Evolutionary conservation across 148 eudicot species (phyloP), one percentile per base, ranked within the genome.

Genomic region (Gaultheria prostrata): DNA sequence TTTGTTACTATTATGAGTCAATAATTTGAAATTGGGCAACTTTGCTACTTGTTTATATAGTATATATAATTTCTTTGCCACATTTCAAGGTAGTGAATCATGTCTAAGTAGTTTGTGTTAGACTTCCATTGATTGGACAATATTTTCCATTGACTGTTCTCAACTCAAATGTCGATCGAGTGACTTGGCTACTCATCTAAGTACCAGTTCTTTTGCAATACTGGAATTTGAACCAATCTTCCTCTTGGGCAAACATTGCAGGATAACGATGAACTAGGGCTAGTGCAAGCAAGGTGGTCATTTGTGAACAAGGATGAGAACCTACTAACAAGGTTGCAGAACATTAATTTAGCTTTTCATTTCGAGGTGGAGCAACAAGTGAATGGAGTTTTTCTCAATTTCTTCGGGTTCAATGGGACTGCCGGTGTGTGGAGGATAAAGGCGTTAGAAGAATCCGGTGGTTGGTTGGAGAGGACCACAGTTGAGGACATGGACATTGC

Each of bases 401-500:
- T 97, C 89, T 97, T 97, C 46, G 99, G 99, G 80, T 97, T 97
- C 77, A 97, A 97, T 84, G 99, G 99, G 67, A 97, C 99, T 33
- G 99, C 99, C 3, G 99, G 99, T 70, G 98, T 97, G 48, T 97
- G 99, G 99, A 90, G 99, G 83, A 93, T 97, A 56, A 97, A 95
- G 89, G 96, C 99, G 11, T 91, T 97, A 59, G 98, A 94, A 74
- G 98, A 93, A 13, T 93, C 97, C 1, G 99, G 99, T 85, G 99
- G 99, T 18, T 97, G 99, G 99, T 85, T 97, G 87, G 99, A 97
- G 92, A 91, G 99, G 85, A 97, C 99, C 84, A 97, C 99, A 0
- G 99, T 97, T 2, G 99, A 97, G 91, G 99, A 97, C 88, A 97
- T 97, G 99, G 99, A 97, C 86, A 94, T 97, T 87, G 99, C 99